Evolutionary conservation across 169 alveolate genomes (phyloP), one percentile per base, ranked within the genome.

Genomic region (Cyclospora cayetanensis): DNA sequence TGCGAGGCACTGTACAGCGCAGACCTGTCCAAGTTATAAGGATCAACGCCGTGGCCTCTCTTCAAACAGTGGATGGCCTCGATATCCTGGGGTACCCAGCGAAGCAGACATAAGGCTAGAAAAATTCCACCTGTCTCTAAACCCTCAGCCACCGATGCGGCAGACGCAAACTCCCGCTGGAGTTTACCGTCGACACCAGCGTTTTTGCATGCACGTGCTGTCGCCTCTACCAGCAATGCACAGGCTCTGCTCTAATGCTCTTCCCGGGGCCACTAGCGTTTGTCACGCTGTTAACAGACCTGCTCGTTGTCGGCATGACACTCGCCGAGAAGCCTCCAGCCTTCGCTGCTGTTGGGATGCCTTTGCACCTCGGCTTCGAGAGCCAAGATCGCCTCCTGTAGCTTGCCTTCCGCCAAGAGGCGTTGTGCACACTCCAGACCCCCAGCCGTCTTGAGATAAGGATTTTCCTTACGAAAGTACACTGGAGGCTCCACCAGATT

Each of bases 321-420:
- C 93, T 96, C 93, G 27, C 98, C 98, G 87, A 97, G 80, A 5
- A 96, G 50, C 83, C 97, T 79, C 98, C 98, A 97, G 37, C 96
- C 96, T 35, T 97, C 97, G n/a, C 97, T 87, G 92, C 94, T 94
- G 39, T 92, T 93, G 29, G 95, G 94, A 80, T 96, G 77, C 65
- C 94, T 94, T 68, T 94, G 86, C 7, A 97, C 95, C 42, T 94
- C 96, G 4, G 97, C 98, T 92, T 97, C 96, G 55, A 96, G 79
- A 37, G 97, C 97, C 34, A 90, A 82, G 9, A 96, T 95, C 4
- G 98, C 98, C 35, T 96, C 97, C 50, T 93, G 72, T 31, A 93
- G 88, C 88, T 93, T 91, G 2, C 97, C 97, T n/a, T 93, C 94
- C 76, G 89, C 94, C n/a, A 96, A 77, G 39, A 94, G 90, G 74